Percentiles rank a stretch among this genome's conserved stretches.
phyloP scores from a whole-genome alignment of 2,329 filamentous ascomycete genomes.

The Fusarium praegraminearum region DNA sequence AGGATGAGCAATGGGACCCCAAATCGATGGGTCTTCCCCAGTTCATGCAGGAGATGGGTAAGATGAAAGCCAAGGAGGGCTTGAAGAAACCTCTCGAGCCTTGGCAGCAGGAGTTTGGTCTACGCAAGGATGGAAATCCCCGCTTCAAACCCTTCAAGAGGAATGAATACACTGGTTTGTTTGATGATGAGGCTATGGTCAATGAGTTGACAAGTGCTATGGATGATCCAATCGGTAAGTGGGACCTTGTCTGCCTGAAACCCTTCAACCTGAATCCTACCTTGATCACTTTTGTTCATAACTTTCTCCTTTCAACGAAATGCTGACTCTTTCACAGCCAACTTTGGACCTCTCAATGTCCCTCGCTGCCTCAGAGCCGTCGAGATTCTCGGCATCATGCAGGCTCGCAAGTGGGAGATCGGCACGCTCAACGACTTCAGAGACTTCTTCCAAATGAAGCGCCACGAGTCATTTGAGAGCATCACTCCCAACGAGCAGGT shows the following conservation, averaged over 20 bases:
- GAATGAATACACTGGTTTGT: slow-evolving; percentile 22
- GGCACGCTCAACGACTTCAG: slow-evolving; percentile 73
- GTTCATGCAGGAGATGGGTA: slow-evolving; percentile 5
- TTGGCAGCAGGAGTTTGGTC: slow-evolving; percentile 8
- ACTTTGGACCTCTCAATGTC: slow-evolving; percentile 66
- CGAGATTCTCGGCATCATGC: slow-evolving; percentile 70
- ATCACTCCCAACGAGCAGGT: slow-evolving; percentile 15
- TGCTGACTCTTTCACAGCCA: slow-evolving; percentile 11
- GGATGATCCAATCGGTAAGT: slow-evolving; percentile 59
- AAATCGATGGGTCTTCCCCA: neutral
- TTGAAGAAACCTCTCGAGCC: neutral
- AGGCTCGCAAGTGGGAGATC: slow-evolving; percentile 68
- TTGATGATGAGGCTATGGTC: slow-evolving; percentile 30
- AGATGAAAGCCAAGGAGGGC: neutral
- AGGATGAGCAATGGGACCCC: slow-evolving; percentile 13
- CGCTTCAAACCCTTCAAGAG: slow-evolving; percentile 17
- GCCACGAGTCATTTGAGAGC: slow-evolving; percentile 65
- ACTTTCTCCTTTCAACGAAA: neutral
- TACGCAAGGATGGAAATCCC: neutral
- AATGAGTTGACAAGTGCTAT: slow-evolving; percentile 58
- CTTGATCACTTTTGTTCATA: no score
- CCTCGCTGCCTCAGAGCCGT: slow-evolving; percentile 67
- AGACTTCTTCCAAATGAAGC: slow-evolving; percentile 68
- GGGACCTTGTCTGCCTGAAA: no score
- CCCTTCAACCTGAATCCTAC: no score